These are phyloP conservation scores for Phialophora verrucosa DNA, from an alignment of 2,329 filamentous ascomycete species.

Conservation along the genomic window DNA sequence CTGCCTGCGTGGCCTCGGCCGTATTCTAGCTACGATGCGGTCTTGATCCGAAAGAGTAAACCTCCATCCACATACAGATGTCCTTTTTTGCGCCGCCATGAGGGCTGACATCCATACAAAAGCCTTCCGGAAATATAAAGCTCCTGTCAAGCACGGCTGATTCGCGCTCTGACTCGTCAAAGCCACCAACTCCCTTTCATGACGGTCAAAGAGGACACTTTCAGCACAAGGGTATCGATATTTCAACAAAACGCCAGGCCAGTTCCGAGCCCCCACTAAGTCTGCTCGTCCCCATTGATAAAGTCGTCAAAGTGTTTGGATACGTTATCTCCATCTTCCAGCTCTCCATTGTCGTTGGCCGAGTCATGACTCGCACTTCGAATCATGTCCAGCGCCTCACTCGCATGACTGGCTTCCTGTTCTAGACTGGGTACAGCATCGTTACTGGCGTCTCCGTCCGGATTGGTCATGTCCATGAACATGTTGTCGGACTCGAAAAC, in stretches of 20 bases:
- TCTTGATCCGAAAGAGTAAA: background rate
- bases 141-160: background rate
- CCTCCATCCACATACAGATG: conserved; percentile 7
- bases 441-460: conserved; percentile 44
- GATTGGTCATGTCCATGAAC: conserved; percentile 55
- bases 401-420: conserved; percentile 53
- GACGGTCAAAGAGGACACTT: background rate
- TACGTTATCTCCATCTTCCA: conserved; percentile 36
- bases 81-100: conserved; percentile 1
- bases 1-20: background rate
- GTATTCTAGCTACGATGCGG: background rate
- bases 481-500: conserved; percentile 47
- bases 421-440: conserved; percentile 35
- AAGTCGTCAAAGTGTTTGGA: conserved; percentile 41
- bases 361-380: conserved; percentile 37
- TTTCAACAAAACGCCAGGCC: conserved; percentile 17
- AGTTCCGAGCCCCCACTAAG: conserved; percentile 6
- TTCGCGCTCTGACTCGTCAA: background rate
- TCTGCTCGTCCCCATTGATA: conserved; percentile 34
- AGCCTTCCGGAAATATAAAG: background rate
- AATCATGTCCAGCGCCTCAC: conserved; percentile 51
- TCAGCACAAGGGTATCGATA: conserved; percentile 16
- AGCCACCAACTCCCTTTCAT: conserved; percentile 3
- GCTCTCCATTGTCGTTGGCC: conserved; percentile 39
- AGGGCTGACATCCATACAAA: background rate